Evolutionary conservation across 2,329 filamentous ascomycete species (phyloP).

Genomic region (Zalaria obscura): DNA sequence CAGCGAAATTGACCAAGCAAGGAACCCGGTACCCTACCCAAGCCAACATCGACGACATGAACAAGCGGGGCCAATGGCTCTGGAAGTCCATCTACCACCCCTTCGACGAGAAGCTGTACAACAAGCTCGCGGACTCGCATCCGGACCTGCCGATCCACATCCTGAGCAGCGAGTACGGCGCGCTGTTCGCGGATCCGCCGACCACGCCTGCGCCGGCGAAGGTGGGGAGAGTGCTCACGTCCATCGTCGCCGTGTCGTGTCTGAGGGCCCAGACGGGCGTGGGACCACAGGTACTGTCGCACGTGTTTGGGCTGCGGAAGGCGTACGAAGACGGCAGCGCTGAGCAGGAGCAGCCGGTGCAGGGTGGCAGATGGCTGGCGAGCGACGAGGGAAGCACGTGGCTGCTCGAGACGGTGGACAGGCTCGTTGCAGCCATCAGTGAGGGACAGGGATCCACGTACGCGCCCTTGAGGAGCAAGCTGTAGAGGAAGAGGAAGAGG

Average conservation of each 20-base stretch:
- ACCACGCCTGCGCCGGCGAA: conserved; percentile 23
- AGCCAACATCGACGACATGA: conserved; percentile 32
- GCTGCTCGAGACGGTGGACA: conserved; percentile 48
- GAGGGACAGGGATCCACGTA: conserved; percentile 39
- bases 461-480: conserved; percentile 36
- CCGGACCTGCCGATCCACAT: conserved; percentile 75
- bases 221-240: conserved; percentile 58
- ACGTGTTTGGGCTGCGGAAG: conserved; percentile 70
- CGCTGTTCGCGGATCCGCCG: conserved; percentile 55
- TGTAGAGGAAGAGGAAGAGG: conserved; percentile 10
- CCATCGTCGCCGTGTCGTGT: conserved; percentile 59
- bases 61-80: conserved; percentile 46
- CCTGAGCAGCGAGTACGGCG: conserved; percentile 58
- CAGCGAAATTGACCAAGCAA: conserved; percentile 37
- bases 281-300: conserved; percentile 66
- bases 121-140: conserved; percentile 59
- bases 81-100: conserved; percentile 70
- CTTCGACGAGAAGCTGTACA: conserved; percentile 56
- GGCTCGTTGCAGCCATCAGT: conserved; percentile 38
- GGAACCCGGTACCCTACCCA: conserved; percentile 40
- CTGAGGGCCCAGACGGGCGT: conserved; percentile 69
- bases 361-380: conserved; percentile 48
- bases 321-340: conserved; percentile 53
- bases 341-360: conserved; percentile 35
- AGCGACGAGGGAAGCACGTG: conserved; percentile 51